Base-by-base conservation (phyloP, 2,329 filamentous ascomycete species). In the Mollisia scopiformis region DNA sequence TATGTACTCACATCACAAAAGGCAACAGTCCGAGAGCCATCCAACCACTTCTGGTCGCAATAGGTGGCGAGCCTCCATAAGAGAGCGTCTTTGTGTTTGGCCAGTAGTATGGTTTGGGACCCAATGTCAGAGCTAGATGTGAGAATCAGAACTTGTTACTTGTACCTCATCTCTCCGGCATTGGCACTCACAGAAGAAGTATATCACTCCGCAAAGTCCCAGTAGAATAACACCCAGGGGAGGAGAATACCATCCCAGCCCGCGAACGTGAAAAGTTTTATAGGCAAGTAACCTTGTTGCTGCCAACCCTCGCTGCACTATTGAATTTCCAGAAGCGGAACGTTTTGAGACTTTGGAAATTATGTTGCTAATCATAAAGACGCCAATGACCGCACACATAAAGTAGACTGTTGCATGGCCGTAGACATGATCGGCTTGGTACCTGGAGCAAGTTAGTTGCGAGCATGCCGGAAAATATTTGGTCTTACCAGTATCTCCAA, bases 31-130 rank as follows among this genome's bases (percentile, higher is more conserved):
- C 91, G 10, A 97, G 88, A 8, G 93, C 88, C 60, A 97, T 86
- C 93, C 97, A 97, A 55, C 93, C 93, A 6, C 92, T 82, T 64
- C 93, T 85, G 61, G 97, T 87, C 10, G 93, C 92, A 60, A 97
- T 74, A 0, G 93, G 93, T 28, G 93, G 93, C 1, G 93, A 96
- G 30, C 93, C 93, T n/a, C 64, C 64, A 51, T 27, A 66, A 10
- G 31, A 53, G 3, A 64, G 13, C 16, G 28, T 58, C 23, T 49
- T 55, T 13, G 56, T 61, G 43, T 62, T 66, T 23, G 62, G 62
- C 64, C 64, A 66, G 47, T 66, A 66, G 31, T 66, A 66, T 16
- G 64, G 64, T 30, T 65, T 49, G 3, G 62, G 64, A 11, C 58
- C 58, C 10, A 66, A 23, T 25, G 52, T 60, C 33, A 66, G 43